Conservation (phyloP, 1,284 basidiomycete species). For the Afroboletus lepidellus region DNA sequence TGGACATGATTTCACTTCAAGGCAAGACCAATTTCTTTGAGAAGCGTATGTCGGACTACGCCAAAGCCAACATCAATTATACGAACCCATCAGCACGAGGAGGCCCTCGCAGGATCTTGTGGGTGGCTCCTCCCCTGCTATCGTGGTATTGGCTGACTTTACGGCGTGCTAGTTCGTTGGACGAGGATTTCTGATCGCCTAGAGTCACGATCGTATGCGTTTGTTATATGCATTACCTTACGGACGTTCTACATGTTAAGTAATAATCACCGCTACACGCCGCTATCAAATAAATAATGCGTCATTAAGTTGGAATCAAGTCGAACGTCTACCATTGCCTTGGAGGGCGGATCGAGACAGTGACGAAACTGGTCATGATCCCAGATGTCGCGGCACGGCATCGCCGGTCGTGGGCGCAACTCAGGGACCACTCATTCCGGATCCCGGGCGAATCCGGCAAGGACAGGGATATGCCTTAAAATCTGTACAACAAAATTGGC, state of each 20-base stretch:
- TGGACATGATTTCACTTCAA: conserved; percentile 91
- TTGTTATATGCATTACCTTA: background rate
- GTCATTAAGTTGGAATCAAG: too few species aligned
- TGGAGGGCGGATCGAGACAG: too few species aligned
- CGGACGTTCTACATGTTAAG: background rate
- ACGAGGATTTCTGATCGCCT: conserved; percentile 17
- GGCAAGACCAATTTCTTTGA: conserved; percentile 81
- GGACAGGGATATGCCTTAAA: too few species aligned
- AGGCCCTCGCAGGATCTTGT: conserved; percentile 46
- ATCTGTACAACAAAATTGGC: too few species aligned
- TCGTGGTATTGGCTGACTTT: background rate
- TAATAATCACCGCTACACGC: too few species aligned
- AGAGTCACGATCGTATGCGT: background rate
- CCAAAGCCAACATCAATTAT: conserved; percentile 65
- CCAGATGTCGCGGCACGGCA: too few species aligned
- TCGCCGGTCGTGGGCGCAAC: too few species aligned
- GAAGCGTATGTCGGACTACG: conserved; percentile 86
- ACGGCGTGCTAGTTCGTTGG: conserved; percentile 6
- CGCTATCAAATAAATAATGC: too few species aligned
- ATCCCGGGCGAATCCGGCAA: too few species aligned
- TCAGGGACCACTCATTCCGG: too few species aligned
- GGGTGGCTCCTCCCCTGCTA: conserved; percentile 24
- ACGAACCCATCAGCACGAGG: conserved; percentile 38
- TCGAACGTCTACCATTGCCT: too few species aligned
- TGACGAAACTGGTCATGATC: too few species aligned